Evolutionary conservation across 352 stramenopile genomes (phyloP), one percentile per base, ranked within the genome.

Genomic region (Ophiocytium majus): DNA sequence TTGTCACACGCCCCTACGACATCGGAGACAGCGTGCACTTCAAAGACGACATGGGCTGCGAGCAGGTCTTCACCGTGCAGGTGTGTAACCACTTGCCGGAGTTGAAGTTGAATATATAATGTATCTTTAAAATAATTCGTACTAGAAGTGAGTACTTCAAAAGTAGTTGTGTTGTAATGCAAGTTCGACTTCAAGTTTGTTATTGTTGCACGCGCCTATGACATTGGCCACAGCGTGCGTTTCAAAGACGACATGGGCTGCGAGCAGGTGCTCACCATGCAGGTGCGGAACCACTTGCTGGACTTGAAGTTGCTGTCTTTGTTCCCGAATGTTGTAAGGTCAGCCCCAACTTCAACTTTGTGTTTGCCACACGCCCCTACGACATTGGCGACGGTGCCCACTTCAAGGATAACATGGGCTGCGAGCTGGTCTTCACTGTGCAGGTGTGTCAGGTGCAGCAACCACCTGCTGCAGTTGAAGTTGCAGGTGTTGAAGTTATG

Each of bases 21-120:
- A 14, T 78, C 35, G 66, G 66, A 5, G 66, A 78, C 35, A 17
- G 32, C 66, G 66, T 78, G 5, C 66, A 78, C 66, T 78, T 78
- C 66, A 5, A 14, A 5, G 66, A 78, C 35, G 66, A 78, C 66
- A 78, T 78, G 66, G 35, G 35, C 35, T 14, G 17, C 5, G 66
- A 78, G 5, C 5, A 78, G 5, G 66, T 78, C 35, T 78, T 43
- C 66, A 14, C 10, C 5, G 66, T 78, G 32, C 66, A 78, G 5
- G 66, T 78, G 35, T 17, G 66, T 35, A 5, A 43, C 23, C 28
- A 71, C 57, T 71, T 71, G 57, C 28, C 28, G 23, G 57, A 71
- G 28, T 71, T 71, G 57, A 23, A 71, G 57, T 71, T 23, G 57
- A 71, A 23, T 71, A 28, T 71, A 71, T 71, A n/a, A n/a, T n/a